Evolutionary conservation across 2,329 filamentous ascomycete species (phyloP), one percentile per base, ranked within the genome.

Genomic region (Neospermospora avenae): DNA sequence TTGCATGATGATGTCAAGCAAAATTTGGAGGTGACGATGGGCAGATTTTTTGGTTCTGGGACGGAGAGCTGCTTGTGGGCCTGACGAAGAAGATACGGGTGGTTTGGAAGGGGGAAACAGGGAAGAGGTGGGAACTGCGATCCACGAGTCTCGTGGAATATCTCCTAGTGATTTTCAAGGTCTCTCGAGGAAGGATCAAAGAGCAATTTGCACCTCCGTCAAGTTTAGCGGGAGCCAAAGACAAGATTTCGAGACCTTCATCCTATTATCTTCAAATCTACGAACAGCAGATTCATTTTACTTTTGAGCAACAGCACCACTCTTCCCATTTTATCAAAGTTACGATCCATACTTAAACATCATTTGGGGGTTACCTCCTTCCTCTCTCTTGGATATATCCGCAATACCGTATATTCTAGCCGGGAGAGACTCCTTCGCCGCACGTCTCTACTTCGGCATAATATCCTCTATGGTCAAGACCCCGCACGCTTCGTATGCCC

Each of bases 361-460:
- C 16, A 45, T 58, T 22, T 52, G 42, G 57, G 24, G 20, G 1
- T 39, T 48, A 8, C 28, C 22, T n/a, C 31, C 52, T 49, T 31
- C 35, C n/a, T 37, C 34, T 22, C 20, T 53, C 39, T 34, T 24
- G 11, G 49, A 35, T 14, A 41, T 39, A 1, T 57, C 58, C 8
- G 45, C 46, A 16, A 42, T 65, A n/a, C 62, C 62, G 8, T 63
- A 65, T 48, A 60, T 66, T 16, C 39, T 66, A 13, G 61, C 64
- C 3, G 62, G 64, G 5, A 56, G 63, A 8, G 58, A 65, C 22
- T 60, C 49, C 18, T 67, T 67, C 51, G 57, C 61, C 20, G 62
- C 59, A 4, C 59, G 60, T 11, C 65, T 67, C 22, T 67, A 63
- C 41, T 68, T 63, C 51, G 51, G 57, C 14, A 62, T 63, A 4